phyloP scores from a whole-genome alignment of 2,329 filamentous ascomycete genomes.

The Ascochyta pisi region DNA sequence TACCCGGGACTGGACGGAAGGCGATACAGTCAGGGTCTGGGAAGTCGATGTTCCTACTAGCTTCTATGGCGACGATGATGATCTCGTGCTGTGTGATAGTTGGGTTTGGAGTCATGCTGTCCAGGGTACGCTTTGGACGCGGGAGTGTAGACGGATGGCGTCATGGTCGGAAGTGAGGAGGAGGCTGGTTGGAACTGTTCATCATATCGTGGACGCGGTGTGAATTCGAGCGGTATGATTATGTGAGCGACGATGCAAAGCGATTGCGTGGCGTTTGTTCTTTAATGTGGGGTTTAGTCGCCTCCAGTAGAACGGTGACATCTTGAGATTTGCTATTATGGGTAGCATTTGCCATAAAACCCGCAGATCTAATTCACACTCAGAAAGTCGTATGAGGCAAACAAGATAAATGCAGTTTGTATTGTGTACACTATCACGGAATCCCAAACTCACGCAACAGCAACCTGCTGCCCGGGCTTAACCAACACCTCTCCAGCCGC shows the following conservation, averaged over 20 bases:
- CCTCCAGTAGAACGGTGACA: too few species aligned
- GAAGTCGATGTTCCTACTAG: constrained; percentile 38
- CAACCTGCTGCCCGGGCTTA: constrained; percentile 20
- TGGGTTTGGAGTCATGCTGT: constrained; percentile 38
- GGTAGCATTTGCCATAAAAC: too few species aligned
- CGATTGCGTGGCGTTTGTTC: too few species aligned
- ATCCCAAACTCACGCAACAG: constrained; percentile 21
- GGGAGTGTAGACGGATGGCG: constrained; percentile 31
- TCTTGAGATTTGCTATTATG: too few species aligned
- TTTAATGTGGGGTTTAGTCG: too few species aligned
- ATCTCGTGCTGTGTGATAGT: constrained; percentile 29
- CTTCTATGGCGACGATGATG: constrained; percentile 40
- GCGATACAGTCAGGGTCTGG: constrained; percentile 34
- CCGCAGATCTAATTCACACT: too few species aligned
- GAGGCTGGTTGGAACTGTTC: constrained; percentile 20
- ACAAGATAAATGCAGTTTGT: too few species aligned
- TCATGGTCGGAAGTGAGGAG: constrained; percentile 27
- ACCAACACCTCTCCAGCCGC: constrained; percentile 7
- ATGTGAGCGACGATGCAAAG: not conserved
- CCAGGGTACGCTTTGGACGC: constrained; percentile 29
- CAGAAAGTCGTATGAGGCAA: too few species aligned
- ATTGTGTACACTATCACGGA: too few species aligned
- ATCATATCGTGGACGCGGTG: constrained; percentile 1
- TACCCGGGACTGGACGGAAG: constrained; percentile 28
- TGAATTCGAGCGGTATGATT: not conserved